phyloP scores from a whole-genome alignment of 202 grass and related monocot species.

The Cymbopogon flexuosus region DNA sequence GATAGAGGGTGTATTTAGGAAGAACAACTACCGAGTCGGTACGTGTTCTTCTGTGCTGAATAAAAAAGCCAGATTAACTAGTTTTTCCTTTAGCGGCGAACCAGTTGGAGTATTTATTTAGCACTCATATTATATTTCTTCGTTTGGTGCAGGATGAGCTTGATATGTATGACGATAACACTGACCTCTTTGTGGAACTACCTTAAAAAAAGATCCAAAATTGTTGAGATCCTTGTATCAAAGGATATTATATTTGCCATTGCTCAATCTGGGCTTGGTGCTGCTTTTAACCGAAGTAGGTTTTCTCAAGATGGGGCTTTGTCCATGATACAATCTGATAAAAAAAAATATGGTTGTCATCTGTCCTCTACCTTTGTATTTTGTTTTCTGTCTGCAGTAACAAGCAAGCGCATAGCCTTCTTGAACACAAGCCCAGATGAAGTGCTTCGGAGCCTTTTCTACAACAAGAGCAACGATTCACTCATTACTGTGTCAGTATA shows the following conservation, averaged over 20 bases:
- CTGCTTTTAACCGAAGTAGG: constrained; percentile 78
- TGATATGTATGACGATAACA: constrained; percentile 69
- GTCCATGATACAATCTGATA: background rate
- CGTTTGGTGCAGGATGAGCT: constrained; percentile 63
- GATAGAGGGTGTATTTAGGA: too few relatives aligned
- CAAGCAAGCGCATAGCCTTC: constrained; percentile 71
- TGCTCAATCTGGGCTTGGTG: constrained; percentile 66
- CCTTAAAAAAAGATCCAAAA: constrained; percentile 69
- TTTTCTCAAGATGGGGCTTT: constrained; percentile 18
- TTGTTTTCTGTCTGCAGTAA: constrained; percentile 50
- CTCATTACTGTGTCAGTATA: constrained; percentile 92
- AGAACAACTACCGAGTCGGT: too few relatives aligned
- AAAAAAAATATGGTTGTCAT: background rate
- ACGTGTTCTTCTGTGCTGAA: background rate
- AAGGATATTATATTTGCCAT: constrained; percentile 88
- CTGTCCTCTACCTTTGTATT: constrained; percentile 20
- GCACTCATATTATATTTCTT: background rate
- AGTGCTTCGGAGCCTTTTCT: constrained; percentile 83
- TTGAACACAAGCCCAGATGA: constrained; percentile 89
- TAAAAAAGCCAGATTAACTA: background rate
- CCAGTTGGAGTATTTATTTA: background rate
- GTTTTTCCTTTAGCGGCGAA: background rate
- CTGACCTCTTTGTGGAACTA: constrained; percentile 63
- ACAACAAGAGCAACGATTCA: constrained; percentile 93
- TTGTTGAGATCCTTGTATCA: constrained; percentile 77